A percentile compares a stretch with the other conserved stretches of the same genome.
phyloP scores from a whole-genome alignment of 1,284 basidiomycete genomes.

The Trichosporon sp. region DNA sequence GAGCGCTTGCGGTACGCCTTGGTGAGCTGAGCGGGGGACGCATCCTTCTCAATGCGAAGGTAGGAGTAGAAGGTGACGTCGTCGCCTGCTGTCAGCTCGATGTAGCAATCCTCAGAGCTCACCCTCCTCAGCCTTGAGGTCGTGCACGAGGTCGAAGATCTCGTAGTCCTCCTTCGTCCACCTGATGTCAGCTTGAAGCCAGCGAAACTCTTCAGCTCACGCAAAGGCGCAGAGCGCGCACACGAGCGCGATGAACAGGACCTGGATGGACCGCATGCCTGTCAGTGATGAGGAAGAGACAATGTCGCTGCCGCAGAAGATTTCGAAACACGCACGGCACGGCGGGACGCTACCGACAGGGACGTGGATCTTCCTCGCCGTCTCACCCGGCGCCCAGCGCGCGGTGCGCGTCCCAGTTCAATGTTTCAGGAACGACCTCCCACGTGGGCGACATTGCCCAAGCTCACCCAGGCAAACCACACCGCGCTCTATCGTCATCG shows the following conservation, averaged over 20 bases:
- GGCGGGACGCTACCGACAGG: not conserved
- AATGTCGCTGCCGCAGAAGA: not conserved
- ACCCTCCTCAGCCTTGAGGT: conserved; percentile 76
- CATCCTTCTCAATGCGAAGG: conserved; percentile 67
- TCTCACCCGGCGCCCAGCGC: not conserved
- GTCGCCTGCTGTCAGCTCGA: conserved; percentile 56
- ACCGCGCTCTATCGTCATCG: not conserved
- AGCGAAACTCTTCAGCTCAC: not conserved
- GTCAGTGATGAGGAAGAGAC: not conserved
- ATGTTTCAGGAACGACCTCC: not conserved
- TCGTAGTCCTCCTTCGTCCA: conserved; percentile 76
- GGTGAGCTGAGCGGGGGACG: conserved; percentile 66
- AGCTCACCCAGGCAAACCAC: not conserved
- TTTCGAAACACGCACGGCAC: not conserved
- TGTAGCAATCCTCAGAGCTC: conserved; percentile 1
- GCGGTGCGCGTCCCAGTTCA: not conserved
- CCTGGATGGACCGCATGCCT: not conserved
- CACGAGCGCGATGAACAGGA: conserved; percentile 15
- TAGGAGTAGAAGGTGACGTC: conserved; percentile 86
- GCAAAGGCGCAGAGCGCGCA: conserved; percentile 11
- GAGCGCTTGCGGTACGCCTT: conserved; percentile 87
- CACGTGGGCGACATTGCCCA: not conserved
- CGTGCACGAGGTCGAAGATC: conserved; percentile 90
- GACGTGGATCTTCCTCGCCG: not conserved
- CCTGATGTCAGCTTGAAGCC: conserved; percentile 17